Base-by-base conservation (phyloP, 805 yeast species). In the Kodamaea fukazawae region DNA sequence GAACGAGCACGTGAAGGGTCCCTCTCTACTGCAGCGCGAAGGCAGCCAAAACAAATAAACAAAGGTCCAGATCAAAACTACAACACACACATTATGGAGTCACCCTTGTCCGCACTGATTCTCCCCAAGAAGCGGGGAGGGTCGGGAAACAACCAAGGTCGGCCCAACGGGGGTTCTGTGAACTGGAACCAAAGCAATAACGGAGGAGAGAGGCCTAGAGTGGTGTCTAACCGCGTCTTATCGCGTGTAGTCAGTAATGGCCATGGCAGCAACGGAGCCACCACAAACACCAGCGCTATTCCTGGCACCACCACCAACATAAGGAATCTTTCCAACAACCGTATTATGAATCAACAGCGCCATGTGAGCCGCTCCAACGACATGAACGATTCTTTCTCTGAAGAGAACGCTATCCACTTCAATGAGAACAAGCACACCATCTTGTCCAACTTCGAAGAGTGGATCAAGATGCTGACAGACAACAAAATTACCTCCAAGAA, bases 401-500 rank as follows among this genome's bases (percentile, higher is more conserved):
- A 47, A 4, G 73, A 68, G 30, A 65, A 63, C 34, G 70, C 68
- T 41, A 68, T 69, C 35, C 63, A 62, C 39, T 69, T 69, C 46
- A 65, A 66, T 43, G 70, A 65, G 35, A 69, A 69, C 50, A 63
- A 53, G 41, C 63, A 67, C 41, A 67, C 73, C 13, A 68, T 69
- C 42, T 50, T 69, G 48, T 59, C 69, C 27, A 68, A 63, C 46
- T 71, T 71, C 49, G 76, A 71, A 49, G 75, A 70, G 49, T 71
- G 77, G 77, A 70, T 71, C 54, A 70, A 71, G 44, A 57, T 71
- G 29, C 65, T 75, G 25, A 61, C 67, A 3, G 68, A 63, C 40
- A 63, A 63, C 45, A 88, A 86, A 58, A 87, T 89, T 65, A 90
- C 85, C 44, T 75, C 88, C 0, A 71, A 82, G 27, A 90, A 90